Evolutionary conservation across 2,329 filamentous ascomycete species (phyloP).

Genomic region (Penicillium sp.): DNA sequence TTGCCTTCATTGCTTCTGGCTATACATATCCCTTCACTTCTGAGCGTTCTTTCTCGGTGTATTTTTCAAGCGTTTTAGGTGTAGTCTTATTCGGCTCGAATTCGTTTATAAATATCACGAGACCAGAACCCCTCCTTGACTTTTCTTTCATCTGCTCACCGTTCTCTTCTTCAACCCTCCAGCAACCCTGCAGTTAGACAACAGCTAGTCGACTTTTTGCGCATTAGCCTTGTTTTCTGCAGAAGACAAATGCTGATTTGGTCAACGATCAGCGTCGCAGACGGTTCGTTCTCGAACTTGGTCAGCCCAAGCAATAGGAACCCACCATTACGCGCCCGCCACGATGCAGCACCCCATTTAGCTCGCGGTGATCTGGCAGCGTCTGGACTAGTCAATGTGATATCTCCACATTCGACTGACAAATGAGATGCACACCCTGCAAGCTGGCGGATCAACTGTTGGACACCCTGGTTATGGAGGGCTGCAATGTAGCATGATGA

Average conservation of each 20-base stretch:
- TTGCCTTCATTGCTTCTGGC: not conserved
- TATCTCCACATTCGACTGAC: constrained; percentile 28
- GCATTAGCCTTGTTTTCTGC: constrained; percentile 7
- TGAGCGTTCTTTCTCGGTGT: not conserved
- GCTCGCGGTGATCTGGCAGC: constrained; percentile 19
- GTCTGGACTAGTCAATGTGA: constrained; percentile 24
- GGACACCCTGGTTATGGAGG: constrained; percentile 24
- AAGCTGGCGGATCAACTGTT: constrained; percentile 22
- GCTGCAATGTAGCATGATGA: constrained; percentile 14
- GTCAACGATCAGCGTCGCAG: constrained; percentile 8
- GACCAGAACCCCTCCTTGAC: not conserved
- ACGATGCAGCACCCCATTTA: constrained; percentile 8
- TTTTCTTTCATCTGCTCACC: not conserved
- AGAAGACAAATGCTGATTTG: constrained; percentile 3
- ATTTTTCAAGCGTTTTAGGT: not conserved
- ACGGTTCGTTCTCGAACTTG: constrained; percentile 8
- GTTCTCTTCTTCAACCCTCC: constrained; percentile 1
- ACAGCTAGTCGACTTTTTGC: not conserved
- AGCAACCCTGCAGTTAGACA: not conserved
- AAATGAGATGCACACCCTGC: constrained; percentile 25
- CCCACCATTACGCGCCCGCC: constrained; percentile 30
- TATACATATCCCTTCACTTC: not conserved
- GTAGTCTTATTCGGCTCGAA: not conserved
- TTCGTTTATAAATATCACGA: constrained; percentile 9
- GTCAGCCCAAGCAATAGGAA: constrained; percentile 22